These are phyloP conservation scores for Aphanomyces stellatus DNA, from an alignment of 352 stramenopile genomes.

Conservation along the genomic window DNA sequence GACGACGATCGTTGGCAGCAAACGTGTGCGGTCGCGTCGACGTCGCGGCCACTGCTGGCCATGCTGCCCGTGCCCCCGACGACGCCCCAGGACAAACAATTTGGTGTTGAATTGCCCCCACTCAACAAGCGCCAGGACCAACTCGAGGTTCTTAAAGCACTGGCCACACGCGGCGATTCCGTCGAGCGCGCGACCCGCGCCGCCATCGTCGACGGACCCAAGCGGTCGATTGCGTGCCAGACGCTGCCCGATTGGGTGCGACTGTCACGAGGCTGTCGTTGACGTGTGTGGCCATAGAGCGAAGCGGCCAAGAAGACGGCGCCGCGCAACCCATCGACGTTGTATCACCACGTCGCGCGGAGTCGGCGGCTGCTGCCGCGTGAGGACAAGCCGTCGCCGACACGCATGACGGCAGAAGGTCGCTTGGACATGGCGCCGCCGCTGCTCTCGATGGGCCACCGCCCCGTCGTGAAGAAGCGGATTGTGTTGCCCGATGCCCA, in stretches of 20 bases:
- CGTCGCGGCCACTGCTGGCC: neutral
- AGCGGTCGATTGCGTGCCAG: constrained; percentile 12
- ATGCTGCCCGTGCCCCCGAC: neutral
- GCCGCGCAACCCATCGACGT: neutral
- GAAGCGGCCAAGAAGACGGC: neutral
- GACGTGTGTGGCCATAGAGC: neutral
- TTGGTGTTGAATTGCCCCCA: constrained; percentile 48
- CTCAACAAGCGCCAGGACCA: constrained; percentile 21
- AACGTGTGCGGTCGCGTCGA: neutral
- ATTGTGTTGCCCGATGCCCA: constrained; percentile 4
- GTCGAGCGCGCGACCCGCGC: neutral
- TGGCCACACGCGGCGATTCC: neutral
- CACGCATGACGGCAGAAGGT: neutral
- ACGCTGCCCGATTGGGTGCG: constrained; percentile 11
- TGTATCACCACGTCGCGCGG: neutral
- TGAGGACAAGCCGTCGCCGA: neutral
- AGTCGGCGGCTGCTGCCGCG: neutral
- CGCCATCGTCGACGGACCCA: neutral
- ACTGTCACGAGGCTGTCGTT: neutral
- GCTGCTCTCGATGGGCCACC: neutral
- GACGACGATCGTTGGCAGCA: neutral
- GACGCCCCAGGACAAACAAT: constrained; percentile 25
- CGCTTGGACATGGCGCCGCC: neutral
- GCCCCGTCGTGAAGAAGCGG: constrained; percentile 4
- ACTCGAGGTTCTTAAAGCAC: constrained; percentile 8